Base-by-base conservation (phyloP, 768 basidiomycete genomes). In the Mycena sanguinolenta region DNA sequence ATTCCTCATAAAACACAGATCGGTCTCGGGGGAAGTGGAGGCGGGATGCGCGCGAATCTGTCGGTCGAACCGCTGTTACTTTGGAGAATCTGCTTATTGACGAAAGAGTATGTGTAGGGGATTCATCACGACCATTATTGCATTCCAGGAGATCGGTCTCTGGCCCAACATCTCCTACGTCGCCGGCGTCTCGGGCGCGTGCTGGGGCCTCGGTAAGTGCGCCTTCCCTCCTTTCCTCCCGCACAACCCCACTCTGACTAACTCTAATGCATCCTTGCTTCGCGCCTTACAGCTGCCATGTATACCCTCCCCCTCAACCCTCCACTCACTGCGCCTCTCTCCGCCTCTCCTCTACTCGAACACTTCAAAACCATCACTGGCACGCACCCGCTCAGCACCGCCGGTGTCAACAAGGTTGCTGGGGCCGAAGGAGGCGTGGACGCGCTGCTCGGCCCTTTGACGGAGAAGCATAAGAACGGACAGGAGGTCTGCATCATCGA, bases 11-110 rank as follows among this genome's bases (percentile, higher is more conserved):
- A n/a, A n/a, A n/a, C n/a, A n/a, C n/a, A 61, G 60, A 46, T 61
- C 30, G 61, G 49, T n/a, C 19, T 62, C 19, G 61, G 61, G 21
- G 61, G 61, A 25, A 62, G 61, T 32, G 61, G 61, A 46, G 61
- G 61, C 25, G 61, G 61, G 49, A 62, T 62, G 61, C 61, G 61
- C 46, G 61, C 61, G 30, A 62, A 62, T 36, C 50, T 62, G 57
- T 58, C 12, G 36, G 57, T 57, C 14, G 21, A n/a, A 21, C 44
- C 2, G 17, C 55, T 28, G 12, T 34, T 34, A 4, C 23, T 21
- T 12, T n/a, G 44, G n/a, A n/a, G n/a, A n/a, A 4, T 3, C 55
- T n/a, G 32, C 32, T 36, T 34, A 34, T 34, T 34, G 32, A 34
- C 32, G 32, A 34, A 34, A 32, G n/a, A 28, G 19, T 7, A 17